Conservation (phyloP, 768 basidiomycete genomes). For the Leccinum aurantiacum region DNA sequence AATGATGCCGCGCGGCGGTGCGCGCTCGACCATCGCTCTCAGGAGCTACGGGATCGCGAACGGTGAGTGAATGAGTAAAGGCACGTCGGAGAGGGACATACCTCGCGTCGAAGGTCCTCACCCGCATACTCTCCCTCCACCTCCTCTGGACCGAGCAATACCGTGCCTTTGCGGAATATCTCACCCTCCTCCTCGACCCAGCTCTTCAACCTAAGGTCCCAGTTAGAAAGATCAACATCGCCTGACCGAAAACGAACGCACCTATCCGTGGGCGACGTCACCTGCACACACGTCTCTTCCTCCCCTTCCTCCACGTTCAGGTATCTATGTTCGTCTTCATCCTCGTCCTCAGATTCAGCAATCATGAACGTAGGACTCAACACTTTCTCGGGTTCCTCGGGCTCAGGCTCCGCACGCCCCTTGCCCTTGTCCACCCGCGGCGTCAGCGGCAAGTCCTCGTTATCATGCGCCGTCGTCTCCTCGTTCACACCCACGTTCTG, state of each 20-base stretch:
- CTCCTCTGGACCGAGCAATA: constrained; percentile 77
- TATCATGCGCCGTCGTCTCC: background rate
- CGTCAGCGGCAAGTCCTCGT: constrained; percentile 41
- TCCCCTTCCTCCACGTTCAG: constrained; percentile 39
- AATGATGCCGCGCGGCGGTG: constrained; percentile 68
- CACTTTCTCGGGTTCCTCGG: constrained; percentile 68
- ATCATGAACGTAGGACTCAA: constrained; percentile 64
- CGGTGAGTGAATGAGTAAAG: background rate
- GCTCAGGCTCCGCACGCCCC: constrained; percentile 64
- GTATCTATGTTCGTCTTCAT: constrained; percentile 39
- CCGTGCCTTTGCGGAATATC: constrained; percentile 88
- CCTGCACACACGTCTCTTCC: constrained; percentile 13
- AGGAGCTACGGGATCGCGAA: constrained; percentile 56
- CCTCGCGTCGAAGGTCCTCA: constrained; percentile 83
- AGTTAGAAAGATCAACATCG: background rate
- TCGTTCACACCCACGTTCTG: background rate
- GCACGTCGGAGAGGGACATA: constrained; percentile 29
- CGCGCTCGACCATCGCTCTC: constrained; percentile 83
- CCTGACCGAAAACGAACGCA: constrained; percentile 27
- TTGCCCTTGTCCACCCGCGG: constrained; percentile 80
- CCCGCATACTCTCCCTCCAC: constrained; percentile 89
- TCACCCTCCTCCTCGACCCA: constrained; percentile 97
- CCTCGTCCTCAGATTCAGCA: constrained; percentile 53
- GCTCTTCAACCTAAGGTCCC: constrained; percentile 54
- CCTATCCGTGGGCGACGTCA: constrained; percentile 47